These are phyloP conservation scores for Lasiosphaeria ovina DNA, from an alignment of 495 filamentous ascomycete genomes.

Conservation along the genomic window DNA sequence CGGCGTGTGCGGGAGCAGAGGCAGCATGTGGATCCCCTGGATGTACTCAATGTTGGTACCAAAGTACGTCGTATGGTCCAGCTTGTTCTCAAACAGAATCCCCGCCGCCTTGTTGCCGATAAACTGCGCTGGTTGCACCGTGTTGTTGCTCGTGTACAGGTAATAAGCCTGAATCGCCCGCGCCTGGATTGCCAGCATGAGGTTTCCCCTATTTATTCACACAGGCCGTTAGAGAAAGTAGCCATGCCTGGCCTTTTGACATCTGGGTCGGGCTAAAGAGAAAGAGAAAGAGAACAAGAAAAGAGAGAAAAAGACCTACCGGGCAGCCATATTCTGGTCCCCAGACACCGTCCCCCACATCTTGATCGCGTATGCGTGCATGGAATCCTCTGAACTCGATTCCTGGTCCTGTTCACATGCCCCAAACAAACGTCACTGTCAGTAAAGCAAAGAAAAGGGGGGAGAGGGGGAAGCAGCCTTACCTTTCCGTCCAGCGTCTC, in stretches of 20 bases:
- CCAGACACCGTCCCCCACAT: constrained; percentile 83
- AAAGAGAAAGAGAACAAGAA: neutral
- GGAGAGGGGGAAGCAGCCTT: neutral
- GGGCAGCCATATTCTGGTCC: constrained; percentile 78
- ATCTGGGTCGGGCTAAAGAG: neutral
- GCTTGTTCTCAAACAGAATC: constrained; percentile 96
- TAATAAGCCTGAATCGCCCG: constrained; percentile 77
- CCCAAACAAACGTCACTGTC: neutral
- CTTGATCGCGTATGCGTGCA: constrained; percentile 86
- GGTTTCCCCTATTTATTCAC: constrained; percentile 54
- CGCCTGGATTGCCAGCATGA: constrained; percentile 75
- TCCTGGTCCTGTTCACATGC: constrained; percentile 63
- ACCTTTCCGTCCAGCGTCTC: constrained; percentile 82
- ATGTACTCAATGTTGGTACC: constrained; percentile 77
- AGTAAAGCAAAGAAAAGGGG: neutral
- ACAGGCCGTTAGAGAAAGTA: too few relatives aligned
- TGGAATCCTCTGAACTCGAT: constrained; percentile 84
- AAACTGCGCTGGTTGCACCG: constrained; percentile 73
- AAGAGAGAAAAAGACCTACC: constrained; percentile 33
- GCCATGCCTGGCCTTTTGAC: too few relatives aligned
- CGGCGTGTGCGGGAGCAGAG: constrained; percentile 68
- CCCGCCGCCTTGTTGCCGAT: constrained; percentile 84
- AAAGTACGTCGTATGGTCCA: constrained; percentile 95
- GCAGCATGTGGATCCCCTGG: constrained; percentile 97
- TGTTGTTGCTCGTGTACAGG: constrained; percentile 67